These are phyloP conservation scores for Zymoseptoria passerinii DNA, from an alignment of 2,329 filamentous ascomycete species.

Conservation along the genomic window DNA sequence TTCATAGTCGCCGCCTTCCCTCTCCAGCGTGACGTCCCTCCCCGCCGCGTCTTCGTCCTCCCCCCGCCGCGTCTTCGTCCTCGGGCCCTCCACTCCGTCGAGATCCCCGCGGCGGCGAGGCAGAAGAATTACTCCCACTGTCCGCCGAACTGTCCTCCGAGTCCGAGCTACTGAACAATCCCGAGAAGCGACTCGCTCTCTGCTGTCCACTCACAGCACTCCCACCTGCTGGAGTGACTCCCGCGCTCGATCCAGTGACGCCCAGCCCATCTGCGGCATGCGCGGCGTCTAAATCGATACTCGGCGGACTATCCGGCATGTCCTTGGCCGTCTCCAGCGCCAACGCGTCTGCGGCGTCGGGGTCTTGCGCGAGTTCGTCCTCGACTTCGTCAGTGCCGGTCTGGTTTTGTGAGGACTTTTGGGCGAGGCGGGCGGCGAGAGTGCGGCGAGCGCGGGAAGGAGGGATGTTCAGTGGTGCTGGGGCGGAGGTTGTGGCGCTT, in stretches of 20 bases:
- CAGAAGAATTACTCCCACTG: slow-evolving; percentile 24
- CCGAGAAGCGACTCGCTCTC: slow-evolving; percentile 20
- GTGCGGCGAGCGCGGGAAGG: slow-evolving; percentile 81
- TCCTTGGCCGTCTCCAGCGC: slow-evolving; percentile 25
- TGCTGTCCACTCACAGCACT: slow-evolving; percentile 14
- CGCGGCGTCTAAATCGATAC: slow-evolving; percentile 13
- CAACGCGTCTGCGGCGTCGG: slow-evolving; percentile 26
- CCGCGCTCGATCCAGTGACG: slow-evolving; percentile 20
- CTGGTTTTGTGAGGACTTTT: slow-evolving; percentile 38
- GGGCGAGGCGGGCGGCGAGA: slow-evolving; percentile 70
- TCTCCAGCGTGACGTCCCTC: slow-evolving; percentile 17
- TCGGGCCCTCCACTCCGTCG: slow-evolving; percentile 34
- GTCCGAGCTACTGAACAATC: slow-evolving; percentile 26
- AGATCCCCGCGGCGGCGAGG: slow-evolving; percentile 38
- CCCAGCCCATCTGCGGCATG: slow-evolving; percentile 15
- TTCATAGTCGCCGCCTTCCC: slow-evolving; percentile 29
- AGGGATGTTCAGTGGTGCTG: slow-evolving; percentile 72
- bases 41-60: slow-evolving; percentile 19
- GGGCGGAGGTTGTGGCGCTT: slow-evolving; percentile 29
- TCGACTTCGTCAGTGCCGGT: slow-evolving; percentile 4
- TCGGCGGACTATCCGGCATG: slow-evolving; percentile 24
- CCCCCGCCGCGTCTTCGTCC: slow-evolving; percentile 19
- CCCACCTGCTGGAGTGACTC: slow-evolving; percentile 6
- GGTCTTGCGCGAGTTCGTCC: slow-evolving; percentile 24
- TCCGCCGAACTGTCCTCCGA: slow-evolving; percentile 41